phyloP scores from a whole-genome alignment of 2,329 filamentous ascomycete species.

The Fonsecaea erecta region DNA sequence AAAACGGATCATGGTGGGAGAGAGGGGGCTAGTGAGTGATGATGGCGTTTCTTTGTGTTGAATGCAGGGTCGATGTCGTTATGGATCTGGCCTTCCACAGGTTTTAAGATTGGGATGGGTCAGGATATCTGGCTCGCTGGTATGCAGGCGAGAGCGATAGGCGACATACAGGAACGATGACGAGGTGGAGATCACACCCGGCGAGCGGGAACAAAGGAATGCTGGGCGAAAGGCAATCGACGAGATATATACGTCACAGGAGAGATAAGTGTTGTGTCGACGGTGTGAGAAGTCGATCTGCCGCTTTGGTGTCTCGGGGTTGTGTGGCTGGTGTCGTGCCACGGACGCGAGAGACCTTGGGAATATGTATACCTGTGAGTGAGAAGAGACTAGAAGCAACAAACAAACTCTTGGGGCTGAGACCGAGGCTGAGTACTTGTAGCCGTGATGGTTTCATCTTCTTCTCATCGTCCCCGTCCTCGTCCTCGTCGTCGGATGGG shows the following conservation, averaged over 20 bases:
- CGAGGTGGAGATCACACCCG: background rate
- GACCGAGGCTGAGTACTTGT: conserved; percentile 1
- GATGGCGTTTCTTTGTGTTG: background rate
- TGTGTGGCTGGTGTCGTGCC: background rate
- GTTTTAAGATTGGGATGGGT: background rate
- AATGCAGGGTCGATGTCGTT: conserved; percentile 7
- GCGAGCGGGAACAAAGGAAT: background rate
- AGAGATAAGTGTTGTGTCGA: background rate
- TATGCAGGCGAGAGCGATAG: background rate
- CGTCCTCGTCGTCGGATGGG: background rate
- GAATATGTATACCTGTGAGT: background rate
- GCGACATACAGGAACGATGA: background rate
- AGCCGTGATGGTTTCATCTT: background rate
- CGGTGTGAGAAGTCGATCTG: background rate
- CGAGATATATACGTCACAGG: background rate
- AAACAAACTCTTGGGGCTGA: too few species aligned
- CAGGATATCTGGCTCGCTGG: background rate
- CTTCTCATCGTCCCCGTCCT: background rate
- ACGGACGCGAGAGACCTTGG: background rate
- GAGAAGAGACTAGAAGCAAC: background rate
- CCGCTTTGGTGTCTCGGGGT: background rate
- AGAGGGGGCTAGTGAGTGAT: background rate
- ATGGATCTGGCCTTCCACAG: background rate
- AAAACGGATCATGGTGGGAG: conserved; percentile 13
- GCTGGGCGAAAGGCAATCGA: background rate